Evolutionary conservation across 768 basidiomycete species (phyloP).

Genomic region (Naematelia aurantialba): DNA sequence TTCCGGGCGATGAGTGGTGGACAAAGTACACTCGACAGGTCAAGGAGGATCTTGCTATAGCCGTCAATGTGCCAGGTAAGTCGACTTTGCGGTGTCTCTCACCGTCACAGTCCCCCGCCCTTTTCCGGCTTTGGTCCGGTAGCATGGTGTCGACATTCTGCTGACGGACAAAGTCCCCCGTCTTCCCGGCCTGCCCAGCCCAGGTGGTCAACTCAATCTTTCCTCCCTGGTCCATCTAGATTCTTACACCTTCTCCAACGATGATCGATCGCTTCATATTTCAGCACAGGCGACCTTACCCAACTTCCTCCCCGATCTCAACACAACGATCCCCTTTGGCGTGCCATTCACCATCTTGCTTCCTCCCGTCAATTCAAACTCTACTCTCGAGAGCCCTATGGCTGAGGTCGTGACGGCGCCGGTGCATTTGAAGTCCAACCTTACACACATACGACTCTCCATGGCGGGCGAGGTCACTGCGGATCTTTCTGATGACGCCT

Average conservation of each 20-base stretch:
- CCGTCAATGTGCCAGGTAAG: conserved; percentile 42
- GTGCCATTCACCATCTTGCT: conserved; percentile 44
- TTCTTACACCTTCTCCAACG: conserved; percentile 35
- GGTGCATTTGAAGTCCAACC: conserved; percentile 9
- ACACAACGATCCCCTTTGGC: conserved; percentile 31
- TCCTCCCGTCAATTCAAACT: conserved; percentile 4
- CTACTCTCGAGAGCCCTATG: conserved; percentile 27
- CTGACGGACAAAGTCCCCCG: conserved; percentile 28
- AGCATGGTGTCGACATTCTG: conserved; percentile 6
- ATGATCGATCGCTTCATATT: conserved; percentile 17
- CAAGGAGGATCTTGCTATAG: conserved; percentile 32
- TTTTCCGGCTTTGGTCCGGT: conserved; percentile 12
- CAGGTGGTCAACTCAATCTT: conserved; percentile 38
- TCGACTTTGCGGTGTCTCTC: conserved; percentile 11
- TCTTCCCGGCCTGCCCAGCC: conserved; percentile 34
- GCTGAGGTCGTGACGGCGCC: conserved; percentile 46
- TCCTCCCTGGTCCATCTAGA: conserved; percentile 37
- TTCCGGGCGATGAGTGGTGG: conserved; percentile 28
- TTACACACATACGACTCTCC: conserved; percentile 17
- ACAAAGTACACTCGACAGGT: conserved; percentile 23
- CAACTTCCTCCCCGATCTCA: conserved; percentile 31
- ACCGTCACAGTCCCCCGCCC: conserved; percentile 19
- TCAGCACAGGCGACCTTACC: conserved; percentile 33
- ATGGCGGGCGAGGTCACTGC: conserved; percentile 32
- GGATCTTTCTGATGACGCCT: conserved; percentile 9